phyloP scores from a whole-genome alignment of 2,329 filamentous ascomycete species.

The Rhynchosporium secalis region DNA sequence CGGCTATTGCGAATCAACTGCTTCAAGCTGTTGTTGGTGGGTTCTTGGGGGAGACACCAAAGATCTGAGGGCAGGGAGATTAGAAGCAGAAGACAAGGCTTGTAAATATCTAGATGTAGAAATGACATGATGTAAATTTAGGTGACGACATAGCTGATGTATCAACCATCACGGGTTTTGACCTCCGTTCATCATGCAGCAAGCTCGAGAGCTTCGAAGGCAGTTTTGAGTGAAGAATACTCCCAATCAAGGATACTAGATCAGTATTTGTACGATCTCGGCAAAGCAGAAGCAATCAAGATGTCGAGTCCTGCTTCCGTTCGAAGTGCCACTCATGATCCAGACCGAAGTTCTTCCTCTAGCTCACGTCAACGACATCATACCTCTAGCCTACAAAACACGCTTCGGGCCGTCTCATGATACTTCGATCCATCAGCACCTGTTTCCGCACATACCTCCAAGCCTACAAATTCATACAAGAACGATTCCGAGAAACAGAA shows the following conservation, averaged over 20 bases:
- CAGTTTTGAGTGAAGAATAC: background rate
- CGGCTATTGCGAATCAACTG: slow-evolving; percentile 90
- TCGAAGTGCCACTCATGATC: background rate
- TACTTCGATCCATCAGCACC: background rate
- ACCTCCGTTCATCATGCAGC: background rate
- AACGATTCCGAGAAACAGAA: too few relatives aligned
- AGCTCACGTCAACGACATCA: slow-evolving; percentile 18
- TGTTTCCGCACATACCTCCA: background rate
- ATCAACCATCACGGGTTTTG: background rate
- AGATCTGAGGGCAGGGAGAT: slow-evolving; percentile 30
- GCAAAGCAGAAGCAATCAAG: background rate
- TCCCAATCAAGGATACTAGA: too few relatives aligned
- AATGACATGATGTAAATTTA: slow-evolving; percentile 8
- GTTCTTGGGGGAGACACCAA: slow-evolving; percentile 52
- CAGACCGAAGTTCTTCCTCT: slow-evolving; percentile 19
- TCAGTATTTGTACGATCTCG: background rate
- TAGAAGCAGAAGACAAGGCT: slow-evolving; percentile 7
- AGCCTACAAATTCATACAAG: too few relatives aligned
- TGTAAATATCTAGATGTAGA: slow-evolving; percentile 21
- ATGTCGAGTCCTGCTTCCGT: slow-evolving; percentile 10
- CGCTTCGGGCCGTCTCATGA: slow-evolving; percentile 4
- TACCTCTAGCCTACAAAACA: background rate
- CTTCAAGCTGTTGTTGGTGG: slow-evolving; percentile 77
- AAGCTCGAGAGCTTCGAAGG: background rate
- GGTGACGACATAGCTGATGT: background rate